Conservation (phyloP, 345 rosid species). For the Salix exigua region DNA sequence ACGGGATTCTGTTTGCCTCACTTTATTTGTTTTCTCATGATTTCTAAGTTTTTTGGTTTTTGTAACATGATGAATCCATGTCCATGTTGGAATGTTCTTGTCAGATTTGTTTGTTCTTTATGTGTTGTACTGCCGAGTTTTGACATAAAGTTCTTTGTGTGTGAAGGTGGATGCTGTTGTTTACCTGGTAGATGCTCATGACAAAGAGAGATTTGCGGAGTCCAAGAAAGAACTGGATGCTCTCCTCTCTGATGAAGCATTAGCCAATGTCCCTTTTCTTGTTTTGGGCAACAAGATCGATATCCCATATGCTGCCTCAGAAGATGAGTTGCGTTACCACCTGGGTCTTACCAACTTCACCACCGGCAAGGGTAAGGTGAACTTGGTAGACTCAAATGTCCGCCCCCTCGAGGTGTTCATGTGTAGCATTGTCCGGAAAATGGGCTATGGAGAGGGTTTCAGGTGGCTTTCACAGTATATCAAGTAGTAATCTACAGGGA, state of each 20-base stretch:
- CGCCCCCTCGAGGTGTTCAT: slow-evolving; percentile 70
- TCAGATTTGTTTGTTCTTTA: neutral
- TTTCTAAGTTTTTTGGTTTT: neutral
- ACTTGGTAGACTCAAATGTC: slow-evolving; percentile 43
- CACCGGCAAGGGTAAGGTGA: slow-evolving; percentile 65
- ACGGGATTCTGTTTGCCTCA: neutral
- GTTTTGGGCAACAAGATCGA: slow-evolving; percentile 71
- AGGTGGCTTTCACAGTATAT: slow-evolving; percentile 77
- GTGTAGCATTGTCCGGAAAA: slow-evolving; percentile 75
- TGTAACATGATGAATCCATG: neutral
- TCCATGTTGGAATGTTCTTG: neutral
- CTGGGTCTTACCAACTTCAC: slow-evolving; percentile 69
- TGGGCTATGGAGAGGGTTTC: slow-evolving; percentile 78
- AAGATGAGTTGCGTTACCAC: slow-evolving; percentile 61
- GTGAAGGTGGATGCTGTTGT: slow-evolving; percentile 71
- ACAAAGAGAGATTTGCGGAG: slow-evolving; percentile 59
- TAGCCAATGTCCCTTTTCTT: slow-evolving; percentile 60
- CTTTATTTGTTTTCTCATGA: neutral
- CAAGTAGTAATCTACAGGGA: slow-evolving; percentile 29
- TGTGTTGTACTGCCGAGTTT: neutral
- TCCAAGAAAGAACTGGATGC: slow-evolving; percentile 66
- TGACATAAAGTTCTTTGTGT: neutral
- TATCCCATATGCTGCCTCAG: slow-evolving; percentile 64
- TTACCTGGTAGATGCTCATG: slow-evolving; percentile 67
- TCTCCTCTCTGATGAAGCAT: slow-evolving; percentile 54